phyloP scores from a whole-genome alignment of 768 basidiomycete genomes.

The Leccinum boreale region DNA sequence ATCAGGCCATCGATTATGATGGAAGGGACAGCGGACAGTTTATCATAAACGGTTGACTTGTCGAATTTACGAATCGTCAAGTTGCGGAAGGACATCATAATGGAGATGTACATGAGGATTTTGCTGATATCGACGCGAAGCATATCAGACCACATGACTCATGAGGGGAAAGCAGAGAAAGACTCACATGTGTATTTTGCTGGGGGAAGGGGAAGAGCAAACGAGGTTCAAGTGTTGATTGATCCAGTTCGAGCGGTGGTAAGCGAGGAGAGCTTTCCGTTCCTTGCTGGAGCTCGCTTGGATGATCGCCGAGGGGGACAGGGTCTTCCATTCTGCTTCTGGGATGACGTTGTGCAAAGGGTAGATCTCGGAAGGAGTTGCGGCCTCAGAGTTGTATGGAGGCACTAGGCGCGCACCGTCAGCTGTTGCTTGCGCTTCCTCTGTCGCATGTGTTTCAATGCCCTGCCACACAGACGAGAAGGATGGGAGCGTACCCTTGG shows the following conservation, averaged over 20 bases:
- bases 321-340: conserved; percentile 73
- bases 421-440: conserved; percentile 61
- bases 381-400: conserved; percentile 62
- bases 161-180: not conserved
- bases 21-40: conserved; percentile 55
- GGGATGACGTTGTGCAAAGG: conserved; percentile 74
- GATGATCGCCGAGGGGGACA: conserved; percentile 56
- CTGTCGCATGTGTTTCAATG: conserved; percentile 34
- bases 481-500: conserved; percentile 50
- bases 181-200: conserved; percentile 61
- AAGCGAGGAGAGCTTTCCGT: conserved; percentile 57
- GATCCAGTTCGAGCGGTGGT: conserved; percentile 64
- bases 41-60: conserved; percentile 53
- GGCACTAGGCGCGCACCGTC: conserved; percentile 76
- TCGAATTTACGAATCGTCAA: conserved; percentile 39
- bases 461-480: not conserved
- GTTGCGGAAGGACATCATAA: conserved; percentile 69
- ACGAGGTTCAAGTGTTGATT: conserved; percentile 54
- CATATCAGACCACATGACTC: not conserved
- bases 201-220: conserved; percentile 43
- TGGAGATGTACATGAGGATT: conserved; percentile 75
- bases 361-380: conserved; percentile 70
- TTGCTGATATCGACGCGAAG: conserved; percentile 44
- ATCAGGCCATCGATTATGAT: conserved; percentile 72
- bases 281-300: conserved; percentile 46